Conservation (phyloP, 192 early-diverging fungal species). For the Mortierella claussenii region DNA sequence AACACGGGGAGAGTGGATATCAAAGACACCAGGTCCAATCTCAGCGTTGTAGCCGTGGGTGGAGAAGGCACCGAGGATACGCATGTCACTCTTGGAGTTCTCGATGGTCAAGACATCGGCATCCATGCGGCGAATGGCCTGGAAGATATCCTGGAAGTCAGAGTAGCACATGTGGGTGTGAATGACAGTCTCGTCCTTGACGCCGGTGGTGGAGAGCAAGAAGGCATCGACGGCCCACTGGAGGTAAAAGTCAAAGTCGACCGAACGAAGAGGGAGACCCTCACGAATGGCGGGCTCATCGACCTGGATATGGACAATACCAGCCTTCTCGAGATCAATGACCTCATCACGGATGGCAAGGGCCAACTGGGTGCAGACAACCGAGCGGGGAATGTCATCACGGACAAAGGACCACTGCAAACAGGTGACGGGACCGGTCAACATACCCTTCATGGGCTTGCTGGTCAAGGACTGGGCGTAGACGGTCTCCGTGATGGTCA, state of each 20-base stretch:
- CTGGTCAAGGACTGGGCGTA: constrained; percentile 92
- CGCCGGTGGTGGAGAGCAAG: constrained; percentile 88
- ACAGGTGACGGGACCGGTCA: constrained; percentile 98
- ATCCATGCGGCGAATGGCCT: constrained; percentile 91
- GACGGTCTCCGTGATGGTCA: constrained; percentile 88
- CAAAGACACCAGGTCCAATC: constrained; percentile 97
- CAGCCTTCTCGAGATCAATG: constrained; percentile 89
- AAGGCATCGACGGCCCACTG: constrained; percentile 96
- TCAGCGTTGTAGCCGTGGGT: constrained; percentile 85
- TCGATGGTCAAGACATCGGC: constrained; percentile 99
- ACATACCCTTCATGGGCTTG: constrained; percentile 98
- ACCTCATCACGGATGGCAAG: constrained; percentile 98
- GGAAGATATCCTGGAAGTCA: constrained; percentile 99
- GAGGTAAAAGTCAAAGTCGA: constrained; percentile 91
- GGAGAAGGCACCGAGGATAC: constrained; percentile 91
- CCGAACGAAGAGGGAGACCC: constrained; percentile 91
- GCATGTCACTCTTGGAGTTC: constrained; percentile 97
- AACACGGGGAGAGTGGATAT: constrained; percentile 98
- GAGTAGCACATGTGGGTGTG: constrained; percentile 99
- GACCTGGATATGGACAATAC: constrained; percentile 95
- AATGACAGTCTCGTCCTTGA: constrained; percentile 90
- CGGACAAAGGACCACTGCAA: constrained; percentile 99
- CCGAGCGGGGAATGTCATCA: constrained; percentile 90
- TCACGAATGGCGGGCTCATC: constrained; percentile 99
- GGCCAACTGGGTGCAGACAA: constrained; percentile 89